Evolutionary conservation across 768 basidiomycete genomes (phyloP), one percentile per base, ranked within the genome.

Genomic region (Boletus subcaerulescens): DNA sequence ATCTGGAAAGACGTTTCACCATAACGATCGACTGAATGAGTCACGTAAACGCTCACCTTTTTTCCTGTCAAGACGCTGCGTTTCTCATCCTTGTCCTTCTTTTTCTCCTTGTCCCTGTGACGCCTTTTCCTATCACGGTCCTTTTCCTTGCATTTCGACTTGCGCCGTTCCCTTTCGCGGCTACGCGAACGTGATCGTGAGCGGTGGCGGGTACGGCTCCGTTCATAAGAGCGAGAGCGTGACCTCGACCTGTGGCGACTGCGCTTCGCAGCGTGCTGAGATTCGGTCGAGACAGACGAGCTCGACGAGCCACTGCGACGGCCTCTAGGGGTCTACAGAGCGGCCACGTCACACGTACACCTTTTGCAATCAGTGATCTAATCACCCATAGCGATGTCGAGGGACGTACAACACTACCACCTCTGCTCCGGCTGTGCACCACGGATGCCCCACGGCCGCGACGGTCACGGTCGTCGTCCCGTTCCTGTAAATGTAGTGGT

Each of bases 1-100:
- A 85, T 85, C 84, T 85, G 53, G 18, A 1, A 41, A 20, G 8
- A 41, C 3, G 4, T 2, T 58, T 4, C 49, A 29, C 39, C 15
- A 41, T 4, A 31, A 20, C 17, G 35, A 0, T 53, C 40, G 3
- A 17, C 4, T 3, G 2, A 7, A 13, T n/a, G 0, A 13, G 6
- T 15, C 4, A 14, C 2, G 10, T n/a, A 14, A 12, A 32, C 3
- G 17, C 53, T 48, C 24, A 80, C 83, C 80, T 83, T 85, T 62
- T 84, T 84, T 1, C 83, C 84, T 4, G 84, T 86, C 56, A 85
- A 59, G 29, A 82, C 71, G 59, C 83, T 85, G 20, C 82, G 72
- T 43, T 76, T 70, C 53, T 81, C 81, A 15, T 79, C 77, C 54
- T 73, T 71, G 38, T 74, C 73, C 46, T 68, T 76, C 29, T 72